Base-by-base conservation (phyloP, 2,329 filamentous ascomycete species). In the Lasiodiplodia sp. region DNA sequence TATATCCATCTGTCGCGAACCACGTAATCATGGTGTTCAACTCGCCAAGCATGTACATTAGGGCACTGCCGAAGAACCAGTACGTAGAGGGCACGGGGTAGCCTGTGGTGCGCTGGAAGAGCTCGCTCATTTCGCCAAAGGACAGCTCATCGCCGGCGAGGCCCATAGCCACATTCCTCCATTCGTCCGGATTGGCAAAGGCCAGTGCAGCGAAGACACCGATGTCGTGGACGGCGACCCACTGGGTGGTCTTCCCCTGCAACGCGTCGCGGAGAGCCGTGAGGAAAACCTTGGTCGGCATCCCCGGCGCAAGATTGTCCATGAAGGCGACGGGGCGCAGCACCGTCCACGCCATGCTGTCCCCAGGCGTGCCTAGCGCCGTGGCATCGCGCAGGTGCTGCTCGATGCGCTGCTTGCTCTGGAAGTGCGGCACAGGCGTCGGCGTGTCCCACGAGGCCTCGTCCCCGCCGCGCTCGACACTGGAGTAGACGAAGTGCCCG, bases 241-340 rank as follows among this genome's bases (percentile, higher is more conserved):
- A 79, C 69, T 81, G 78, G 23, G 85, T 71, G 1, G 79, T 75
- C 69, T 83, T 84, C 0, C 77, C 81, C 57, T 80, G 75, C 18
- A 86, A 68, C 0, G 76, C 77, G 44, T 80, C 77, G 44, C 80
- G 76, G 74, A 83, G 82, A 16, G 81, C 78, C 0, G 84, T 80
- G 0, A 82, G 74, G 73, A 87, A 87, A 2, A 83, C 78, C 68
- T 83, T 84, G 4, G 84, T 84, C 10, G 80, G 71, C 71, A 87
- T 83, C 12, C 80, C 80, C 0, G 83, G 80, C 2, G 73, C 76
- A 4, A 87, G 72, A 77, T 90, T 88, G 63, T 91, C 88, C 81
- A 89, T 87, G 78, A 91, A 91, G 1, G 85, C 87, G 0, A 86
- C 85, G 0, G 89, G 89, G 3, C 88, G 84, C 2, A 91, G 79